Base-by-base conservation (phyloP, 2,329 filamentous ascomycete genomes). In the Fusarium nematophilum region DNA sequence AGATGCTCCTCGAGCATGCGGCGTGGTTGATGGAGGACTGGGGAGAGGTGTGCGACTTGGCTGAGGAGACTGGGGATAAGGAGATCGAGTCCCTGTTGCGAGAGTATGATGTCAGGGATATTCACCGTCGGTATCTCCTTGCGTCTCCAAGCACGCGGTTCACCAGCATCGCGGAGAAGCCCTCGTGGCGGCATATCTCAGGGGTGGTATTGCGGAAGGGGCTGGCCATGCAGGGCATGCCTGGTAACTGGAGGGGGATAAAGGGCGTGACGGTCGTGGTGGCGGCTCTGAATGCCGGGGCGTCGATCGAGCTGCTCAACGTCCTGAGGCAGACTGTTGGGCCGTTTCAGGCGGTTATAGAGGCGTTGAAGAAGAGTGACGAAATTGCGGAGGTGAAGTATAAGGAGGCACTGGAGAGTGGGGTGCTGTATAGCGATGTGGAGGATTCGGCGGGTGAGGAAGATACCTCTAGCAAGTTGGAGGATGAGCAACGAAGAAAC, bases 311-410 rank as follows among this genome's bases (percentile, higher is more conserved):
- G 14, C 18, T 42, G 3, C 14, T 42, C 4, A 5, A 25, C 14
- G 6, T 15, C 3, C 25, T 42, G 3, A 42, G 43, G 15, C 30
- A 29, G 5, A 37, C 43, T 5, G 15, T 46, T 5, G 43, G 43
- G 6, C 43, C 43, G 31, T 21, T 36, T 3, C 31, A 46, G 21
- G n/a, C 43, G 14, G n/a, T 46, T 18, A 13, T 37, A 7, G 13
- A 37, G 15, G 43, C 43, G 8, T 21, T 37, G 17, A 46, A 31
- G 43, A 36, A 46, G 31, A 36, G 43, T 9, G 43, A 46, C 21
- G 21, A 36, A 23, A 29, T 36, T 9, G 31, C 14, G 9, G 31
- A 37, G 31, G 9, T 37, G 43, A 46, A 25, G 30, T 18, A 27
- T 17, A 18, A 36, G n/a, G 13, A 46, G 43, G 29, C 21, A 9